phyloP scores from a whole-genome alignment of 179 eudicot genomes.

The Nepenthes alata region DNA sequence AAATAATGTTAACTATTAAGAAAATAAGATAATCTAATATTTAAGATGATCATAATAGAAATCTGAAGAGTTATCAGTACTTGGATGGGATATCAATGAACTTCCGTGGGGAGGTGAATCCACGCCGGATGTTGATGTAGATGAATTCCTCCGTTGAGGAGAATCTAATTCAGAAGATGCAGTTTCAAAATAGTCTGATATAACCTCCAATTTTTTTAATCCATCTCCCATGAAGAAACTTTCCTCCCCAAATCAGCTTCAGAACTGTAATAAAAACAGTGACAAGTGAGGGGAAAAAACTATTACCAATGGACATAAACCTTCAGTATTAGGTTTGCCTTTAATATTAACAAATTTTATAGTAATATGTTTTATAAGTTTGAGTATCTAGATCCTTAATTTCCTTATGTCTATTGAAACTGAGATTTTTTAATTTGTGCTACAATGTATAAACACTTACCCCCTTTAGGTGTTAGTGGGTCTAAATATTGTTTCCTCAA shows the following conservation, averaged over 20 bases:
- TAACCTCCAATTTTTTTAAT: constrained; percentile 45
- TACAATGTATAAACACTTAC: too few relatives aligned
- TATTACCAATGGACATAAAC: too few relatives aligned
- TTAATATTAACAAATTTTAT: too few relatives aligned
- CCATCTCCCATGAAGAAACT: constrained; percentile 59
- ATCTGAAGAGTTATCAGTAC: constrained; percentile 27
- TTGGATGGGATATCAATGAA: constrained; percentile 17
- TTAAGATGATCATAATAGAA: neutral
- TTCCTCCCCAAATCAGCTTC: constrained; percentile 1
- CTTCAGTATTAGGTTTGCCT: too few relatives aligned
- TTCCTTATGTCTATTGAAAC: too few relatives aligned
- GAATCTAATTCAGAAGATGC: constrained; percentile 36
- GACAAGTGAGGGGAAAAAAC: neutral
- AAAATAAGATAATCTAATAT: too few relatives aligned
- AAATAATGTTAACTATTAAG: too few relatives aligned
- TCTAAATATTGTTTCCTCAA: too few relatives aligned
- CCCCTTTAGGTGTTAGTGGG: too few relatives aligned
- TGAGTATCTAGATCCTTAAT: too few relatives aligned
- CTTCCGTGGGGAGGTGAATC: constrained; percentile 23
- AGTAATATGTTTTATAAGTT: too few relatives aligned
- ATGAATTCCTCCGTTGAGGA: constrained; percentile 22
- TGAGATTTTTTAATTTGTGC: too few relatives aligned
- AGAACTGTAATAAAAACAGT: neutral
- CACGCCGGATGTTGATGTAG: constrained; percentile 33
- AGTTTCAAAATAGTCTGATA: constrained; percentile 57